Base-by-base conservation (phyloP, 1,284 basidiomycete species). In the Malassezia yamatoensis region DNA sequence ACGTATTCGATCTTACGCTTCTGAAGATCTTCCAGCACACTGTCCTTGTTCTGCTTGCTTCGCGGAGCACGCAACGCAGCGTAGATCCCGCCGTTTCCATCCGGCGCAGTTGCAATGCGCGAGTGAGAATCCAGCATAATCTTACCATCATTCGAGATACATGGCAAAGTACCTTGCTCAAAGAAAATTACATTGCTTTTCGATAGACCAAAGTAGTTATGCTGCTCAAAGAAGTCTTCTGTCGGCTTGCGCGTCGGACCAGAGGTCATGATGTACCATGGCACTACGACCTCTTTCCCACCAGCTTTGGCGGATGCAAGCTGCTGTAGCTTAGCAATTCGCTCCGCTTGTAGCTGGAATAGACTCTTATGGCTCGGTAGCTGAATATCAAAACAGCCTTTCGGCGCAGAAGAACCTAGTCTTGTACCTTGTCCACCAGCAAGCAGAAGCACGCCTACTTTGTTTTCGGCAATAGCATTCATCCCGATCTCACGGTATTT, bases 201-300 rank as follows among this genome's bases (percentile, higher is more conserved):
- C 54, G 85, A 76, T 54, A 99, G 81, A 4, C 93, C 93, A 75
- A 98, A 99, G 79, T 81, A 88, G 7, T 77, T 77, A 77, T 90
- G 81, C 65, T 82, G 79, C 58, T 78, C 78, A 78, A 98, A 96
- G 80, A 87, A 98, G 40, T 79, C 78, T 75, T 90, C 86, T 24
- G 94, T 98, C 51, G 86, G 85, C 54, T 78, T 79, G 60, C 90
- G 83, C 29, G 94, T 99, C 24, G 94, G 93, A 15, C 91, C 91
- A 70, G 88, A 90, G 55, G 93, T 98, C 94, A 99, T 99, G 71
- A 99, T 84, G 79, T 96, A 98, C 94, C 94, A 98, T 84, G 68
- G 86, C 59, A 96, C 83, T 50, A 85, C 83, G 33, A 67, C 65
- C 3, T 82, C 80, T 13, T 78, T 74, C 21, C 80, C 75, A 47